Conservation (phyloP, 1,284 basidiomycete genomes). For the Limonomyces culmigenus region DNA sequence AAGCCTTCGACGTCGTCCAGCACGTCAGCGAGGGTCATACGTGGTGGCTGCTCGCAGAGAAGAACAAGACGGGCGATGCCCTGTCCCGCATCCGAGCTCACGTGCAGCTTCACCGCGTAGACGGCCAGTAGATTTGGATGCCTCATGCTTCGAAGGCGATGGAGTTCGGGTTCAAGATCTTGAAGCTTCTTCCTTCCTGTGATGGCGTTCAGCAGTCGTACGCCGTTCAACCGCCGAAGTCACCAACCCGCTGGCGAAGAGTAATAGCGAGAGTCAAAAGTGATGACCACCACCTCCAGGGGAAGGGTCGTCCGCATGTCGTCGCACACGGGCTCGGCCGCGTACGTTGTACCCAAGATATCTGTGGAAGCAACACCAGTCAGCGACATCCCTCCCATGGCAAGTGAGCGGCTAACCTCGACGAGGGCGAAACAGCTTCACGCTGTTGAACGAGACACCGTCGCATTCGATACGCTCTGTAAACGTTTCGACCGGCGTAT, state of each 20-base stretch:
- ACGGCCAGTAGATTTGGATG: slow-evolving; percentile 45
- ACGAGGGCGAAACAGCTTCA: slow-evolving; percentile 53
- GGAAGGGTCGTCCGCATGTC: slow-evolving; percentile 34
- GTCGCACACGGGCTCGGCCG: slow-evolving; percentile 57
- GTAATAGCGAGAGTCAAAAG: slow-evolving; percentile 53
- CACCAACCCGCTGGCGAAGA: slow-evolving; percentile 38
- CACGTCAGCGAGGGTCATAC: slow-evolving; percentile 47
- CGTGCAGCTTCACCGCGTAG: slow-evolving; percentile 44
- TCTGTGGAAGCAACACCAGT: slow-evolving; percentile 19
- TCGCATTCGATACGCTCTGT: slow-evolving; percentile 34
- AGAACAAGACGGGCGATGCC: slow-evolving; percentile 38
- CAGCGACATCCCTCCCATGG: not conserved
- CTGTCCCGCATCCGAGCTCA: slow-evolving; percentile 27
- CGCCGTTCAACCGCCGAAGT: too few species aligned
- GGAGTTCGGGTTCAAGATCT: slow-evolving; percentile 46
- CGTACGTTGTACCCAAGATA: slow-evolving; percentile 42
- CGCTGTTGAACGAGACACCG: slow-evolving; percentile 39
- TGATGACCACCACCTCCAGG: slow-evolving; percentile 47
- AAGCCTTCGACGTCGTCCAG: slow-evolving; percentile 50
- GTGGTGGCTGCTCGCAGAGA: slow-evolving; percentile 45
- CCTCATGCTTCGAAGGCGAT: slow-evolving; percentile 34
- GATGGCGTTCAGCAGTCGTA: too few species aligned
- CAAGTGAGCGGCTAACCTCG: slow-evolving; percentile 22
- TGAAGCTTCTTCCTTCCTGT: slow-evolving; percentile 46
- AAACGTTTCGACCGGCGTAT: slow-evolving; percentile 47